A percentile compares a stretch with the other conserved stretches of the same genome.
phyloP scores from a whole-genome alignment of 1,284 basidiomycete genomes.

The Inonotus hispidus region DNA sequence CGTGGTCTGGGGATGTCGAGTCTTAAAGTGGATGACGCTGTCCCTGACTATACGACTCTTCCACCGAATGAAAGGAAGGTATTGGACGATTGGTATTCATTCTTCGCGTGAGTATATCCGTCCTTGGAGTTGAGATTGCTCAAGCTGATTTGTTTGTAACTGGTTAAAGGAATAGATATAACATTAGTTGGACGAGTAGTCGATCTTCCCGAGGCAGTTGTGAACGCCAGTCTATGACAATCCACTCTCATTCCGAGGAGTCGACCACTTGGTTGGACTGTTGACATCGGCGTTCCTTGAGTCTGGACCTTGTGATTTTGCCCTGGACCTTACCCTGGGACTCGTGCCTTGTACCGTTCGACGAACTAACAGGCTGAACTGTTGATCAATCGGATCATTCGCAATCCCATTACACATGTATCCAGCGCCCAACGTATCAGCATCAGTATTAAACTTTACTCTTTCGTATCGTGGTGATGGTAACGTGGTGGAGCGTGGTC shows the following conservation, averaged over 20 bases:
- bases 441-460: no score
- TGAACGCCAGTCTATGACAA: neutral
- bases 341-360: no score
- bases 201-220: slow-evolving; percentile 28
- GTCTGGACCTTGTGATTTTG: no score
- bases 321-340: no score
- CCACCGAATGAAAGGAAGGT: slow-evolving; percentile 76
- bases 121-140: no score
- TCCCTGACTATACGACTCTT: slow-evolving; percentile 81
- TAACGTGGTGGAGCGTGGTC: no score
- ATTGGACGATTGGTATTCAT: slow-evolving; percentile 86
- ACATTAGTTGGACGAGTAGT: slow-evolving; percentile 68
- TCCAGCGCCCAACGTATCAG: no score
- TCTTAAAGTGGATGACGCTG: slow-evolving; percentile 82
- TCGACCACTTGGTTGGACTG: no score
- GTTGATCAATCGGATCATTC: no score
- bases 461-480: no score
- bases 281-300: neutral
- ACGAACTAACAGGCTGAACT: no score
- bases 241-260: neutral
- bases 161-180: slow-evolving; percentile 69
- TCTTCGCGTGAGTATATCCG: slow-evolving; percentile 53
- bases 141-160: neutral
- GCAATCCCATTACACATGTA: no score
- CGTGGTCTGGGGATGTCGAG: slow-evolving; percentile 82